Base-by-base conservation (phyloP, 257 asterid genomes). In the Nicotiana sylvestris region DNA sequence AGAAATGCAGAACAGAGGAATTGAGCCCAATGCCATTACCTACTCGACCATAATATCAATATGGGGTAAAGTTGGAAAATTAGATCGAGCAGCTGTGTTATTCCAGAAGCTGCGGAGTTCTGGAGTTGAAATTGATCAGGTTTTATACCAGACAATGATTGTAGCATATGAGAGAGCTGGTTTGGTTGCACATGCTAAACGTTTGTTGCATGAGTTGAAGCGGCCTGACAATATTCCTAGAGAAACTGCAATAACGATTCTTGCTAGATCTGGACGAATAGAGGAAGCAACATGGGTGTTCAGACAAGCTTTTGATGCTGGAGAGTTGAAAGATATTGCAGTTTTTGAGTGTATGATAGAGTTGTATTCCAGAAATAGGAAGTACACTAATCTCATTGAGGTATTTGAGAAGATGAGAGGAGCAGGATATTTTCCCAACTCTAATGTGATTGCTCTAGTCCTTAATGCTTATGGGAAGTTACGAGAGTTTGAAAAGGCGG, bases 241-340 rank as follows among this genome's bases (percentile, higher is more conserved):
- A 57, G 98, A 87, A 82, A 93, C 97, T 5, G 97, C 98, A 39
- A 85, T 96, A 37, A 86, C 68, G 9, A 90, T 93, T 81, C 98
- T 96, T 18, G 97, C 97, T 10, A 88, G 95, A 25, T 96, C 99
- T 15, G 98, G 98, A 65, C 90, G 98, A 72, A 66, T 96, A 49
- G 99, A 96, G 78, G 99, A 94, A 84, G 99, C 98, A 21, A 94
- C 97, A 0, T 96, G 98, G 98, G 97, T 93, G 65, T 96, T 94
- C 86, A 89, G 99, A 79, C 97, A 87, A 84, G 98, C 97, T 10
- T 84, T 88, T 67, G 95, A 92, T 84, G 92, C 90, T 30, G 93
- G 95, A 80, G 98, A 96, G 82, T 87, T 96, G 68, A 96, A 92
- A 81, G 92, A 90, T 29, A 91, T 94, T 77, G 78, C 93, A 0